A percentile compares a stretch with the other conserved stretches of the same genome.
phyloP scores from a whole-genome alignment of 2,329 filamentous ascomycete species.

The Ramularia endophylla region DNA sequence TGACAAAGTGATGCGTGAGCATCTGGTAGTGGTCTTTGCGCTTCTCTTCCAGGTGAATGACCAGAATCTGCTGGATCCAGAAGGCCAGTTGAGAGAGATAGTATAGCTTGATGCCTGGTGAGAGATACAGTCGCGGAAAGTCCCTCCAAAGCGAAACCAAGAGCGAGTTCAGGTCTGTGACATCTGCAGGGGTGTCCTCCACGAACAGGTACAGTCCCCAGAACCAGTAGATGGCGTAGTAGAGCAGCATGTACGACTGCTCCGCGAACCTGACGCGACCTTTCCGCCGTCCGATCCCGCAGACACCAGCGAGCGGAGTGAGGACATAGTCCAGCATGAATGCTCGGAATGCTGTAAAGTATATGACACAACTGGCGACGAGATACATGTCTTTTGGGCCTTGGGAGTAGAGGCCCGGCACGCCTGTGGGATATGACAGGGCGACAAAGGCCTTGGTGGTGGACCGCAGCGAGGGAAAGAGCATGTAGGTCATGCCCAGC shows the following conservation, averaged over 20 bases:
- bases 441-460: constrained; percentile 85
- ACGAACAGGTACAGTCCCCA: constrained; percentile 63
- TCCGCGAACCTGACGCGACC: constrained; percentile 77
- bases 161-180: constrained; percentile 18
- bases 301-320: constrained; percentile 64
- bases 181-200: constrained; percentile 23
- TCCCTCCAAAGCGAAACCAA: constrained; percentile 61
- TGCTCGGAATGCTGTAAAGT: constrained; percentile 82
- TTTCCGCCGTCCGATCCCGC: constrained; percentile 72
- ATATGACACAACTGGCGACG: constrained; percentile 70
- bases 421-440: constrained; percentile 61
- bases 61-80: constrained; percentile 89
- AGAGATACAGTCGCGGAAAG: constrained; percentile 75
- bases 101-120: constrained; percentile 75
- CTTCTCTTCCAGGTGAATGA: constrained; percentile 89
- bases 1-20: constrained; percentile 92
- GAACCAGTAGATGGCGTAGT: constrained; percentile 75
- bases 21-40: constrained; percentile 96
- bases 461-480: constrained; percentile 71
- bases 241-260: constrained; percentile 85
- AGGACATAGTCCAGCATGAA: constrained; percentile 82
- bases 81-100: constrained; percentile 86
- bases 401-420: constrained; percentile 59
- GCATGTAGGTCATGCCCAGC: constrained; percentile 72
- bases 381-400: constrained; percentile 76